phyloP scores from a whole-genome alignment of 352 stramenopile species.

The Globisporangium spinosum region DNA sequence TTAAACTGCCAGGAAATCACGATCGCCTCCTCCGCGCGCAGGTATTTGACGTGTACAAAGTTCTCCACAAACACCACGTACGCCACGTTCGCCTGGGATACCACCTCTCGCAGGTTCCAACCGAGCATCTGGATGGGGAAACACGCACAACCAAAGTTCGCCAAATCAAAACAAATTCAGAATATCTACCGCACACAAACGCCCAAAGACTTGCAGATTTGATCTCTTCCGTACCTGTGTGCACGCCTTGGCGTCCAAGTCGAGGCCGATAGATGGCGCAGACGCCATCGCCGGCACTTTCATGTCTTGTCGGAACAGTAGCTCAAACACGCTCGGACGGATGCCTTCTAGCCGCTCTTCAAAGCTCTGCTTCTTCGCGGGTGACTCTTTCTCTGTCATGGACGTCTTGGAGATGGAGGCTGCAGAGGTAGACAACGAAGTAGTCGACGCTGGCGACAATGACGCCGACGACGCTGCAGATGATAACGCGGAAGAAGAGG shows the following conservation, averaged over 20 bases:
- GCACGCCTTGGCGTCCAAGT: constrained; percentile 43
- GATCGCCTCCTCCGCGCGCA: constrained; percentile 42
- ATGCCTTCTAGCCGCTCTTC: constrained; percentile 66
- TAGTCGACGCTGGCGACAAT: not conserved
- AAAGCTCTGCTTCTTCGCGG: constrained; percentile 26
- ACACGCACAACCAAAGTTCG: not conserved
- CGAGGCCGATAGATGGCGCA: constrained; percentile 28
- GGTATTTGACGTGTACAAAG: constrained; percentile 43
- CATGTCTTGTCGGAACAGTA: constrained; percentile 51
- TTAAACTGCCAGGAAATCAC: constrained; percentile 47
- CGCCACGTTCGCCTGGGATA: constrained; percentile 38
- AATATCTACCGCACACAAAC: not conserved
- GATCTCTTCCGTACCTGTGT: constrained; percentile 35
- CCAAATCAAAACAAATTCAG: not conserved
- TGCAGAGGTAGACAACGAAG: not conserved
- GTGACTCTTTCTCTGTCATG: constrained; percentile 3
- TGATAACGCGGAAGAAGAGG: not conserved
- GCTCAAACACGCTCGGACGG: constrained; percentile 51
- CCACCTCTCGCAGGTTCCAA: constrained; percentile 54
- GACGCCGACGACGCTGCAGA: constrained; percentile 7
- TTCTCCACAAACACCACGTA: constrained; percentile 46
- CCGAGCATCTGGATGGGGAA: constrained; percentile 33
- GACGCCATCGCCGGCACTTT: constrained; percentile 30
- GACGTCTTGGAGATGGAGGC: not conserved
- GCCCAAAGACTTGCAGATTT: constrained; percentile 10